Percentiles rank a stretch among this genome's conserved stretches.
Conservation (phyloP, 495 filamentous ascomycete species). For the Neurospora sp. region DNA sequence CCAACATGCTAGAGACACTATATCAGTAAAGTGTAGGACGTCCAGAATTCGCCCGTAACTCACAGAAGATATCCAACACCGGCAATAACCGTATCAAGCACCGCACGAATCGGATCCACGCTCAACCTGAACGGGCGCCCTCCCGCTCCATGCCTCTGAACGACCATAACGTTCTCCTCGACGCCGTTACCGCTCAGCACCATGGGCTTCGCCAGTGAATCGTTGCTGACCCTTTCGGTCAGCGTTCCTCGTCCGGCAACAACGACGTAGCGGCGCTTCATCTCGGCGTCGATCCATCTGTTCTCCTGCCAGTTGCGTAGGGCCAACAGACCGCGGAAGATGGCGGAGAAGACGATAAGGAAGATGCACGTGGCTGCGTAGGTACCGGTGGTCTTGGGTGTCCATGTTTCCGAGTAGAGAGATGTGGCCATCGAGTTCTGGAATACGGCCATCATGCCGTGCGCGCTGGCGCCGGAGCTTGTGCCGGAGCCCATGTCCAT, state of each 20-base stretch:
- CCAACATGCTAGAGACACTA: conserved; percentile 65
- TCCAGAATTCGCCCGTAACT: conserved; percentile 26
- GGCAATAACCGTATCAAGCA: conserved; percentile 54
- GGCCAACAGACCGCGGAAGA: conserved; percentile 61
- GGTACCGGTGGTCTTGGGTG: conserved; percentile 50
- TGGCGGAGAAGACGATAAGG: conserved; percentile 59
- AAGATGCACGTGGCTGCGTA: conserved; percentile 89
- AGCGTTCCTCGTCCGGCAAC: conserved; percentile 55
- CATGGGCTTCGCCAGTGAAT: conserved; percentile 46
- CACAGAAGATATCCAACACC: conserved; percentile 85
- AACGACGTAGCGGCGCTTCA: conserved; percentile 64
- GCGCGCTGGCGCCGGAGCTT: conserved; percentile 10
- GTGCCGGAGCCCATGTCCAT: conserved; percentile 1
- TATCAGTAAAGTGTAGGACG: conserved; percentile 5
- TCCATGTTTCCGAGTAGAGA: conserved; percentile 67
- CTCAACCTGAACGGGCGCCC: conserved; percentile 65
- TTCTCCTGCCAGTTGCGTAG: conserved; percentile 46
- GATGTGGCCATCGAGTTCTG: conserved; percentile 54
- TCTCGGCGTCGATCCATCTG: conserved; percentile 49
- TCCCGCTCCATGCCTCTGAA: conserved; percentile 39
- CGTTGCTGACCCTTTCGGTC: conserved; percentile 41
- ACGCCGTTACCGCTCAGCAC: conserved; percentile 57
- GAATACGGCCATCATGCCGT: conserved; percentile 50
- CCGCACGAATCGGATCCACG: conserved; percentile 66
- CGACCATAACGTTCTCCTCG: conserved; percentile 64